These are phyloP conservation scores for Lactarius evosmus DNA, from an alignment of 768 basidiomycete species.

Conservation along the genomic window DNA sequence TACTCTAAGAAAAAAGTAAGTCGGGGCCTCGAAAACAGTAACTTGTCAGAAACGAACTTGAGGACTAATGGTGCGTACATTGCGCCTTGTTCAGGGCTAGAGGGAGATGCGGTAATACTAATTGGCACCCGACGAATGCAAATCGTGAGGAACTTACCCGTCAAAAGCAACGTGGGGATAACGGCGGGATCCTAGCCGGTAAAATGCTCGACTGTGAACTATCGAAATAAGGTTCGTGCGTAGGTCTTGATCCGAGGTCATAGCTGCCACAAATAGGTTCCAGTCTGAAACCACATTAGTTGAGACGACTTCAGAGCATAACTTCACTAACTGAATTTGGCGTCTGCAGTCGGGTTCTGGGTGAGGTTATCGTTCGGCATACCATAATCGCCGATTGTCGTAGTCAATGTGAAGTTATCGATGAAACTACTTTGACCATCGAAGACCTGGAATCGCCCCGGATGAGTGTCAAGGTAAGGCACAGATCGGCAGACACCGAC, in stretches of 20 bases:
- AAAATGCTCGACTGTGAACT: conserved; percentile 10
- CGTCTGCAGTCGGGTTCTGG: no score
- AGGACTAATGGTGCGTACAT: conserved; percentile 29
- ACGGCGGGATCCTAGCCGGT: neutral
- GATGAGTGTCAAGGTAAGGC: neutral
- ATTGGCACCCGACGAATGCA: neutral
- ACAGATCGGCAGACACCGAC: conserved; percentile 6
- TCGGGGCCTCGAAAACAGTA: neutral
- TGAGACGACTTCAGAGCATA: neutral
- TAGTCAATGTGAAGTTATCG: neutral
- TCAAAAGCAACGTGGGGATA: no score
- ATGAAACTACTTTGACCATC: conserved; percentile 10
- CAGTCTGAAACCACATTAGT: conserved; percentile 11
- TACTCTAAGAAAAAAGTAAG: neutral
- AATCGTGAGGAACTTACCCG: conserved; percentile 12
- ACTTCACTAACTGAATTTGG: neutral
- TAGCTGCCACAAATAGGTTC: conserved; percentile 20
- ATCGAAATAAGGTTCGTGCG: conserved; percentile 14
- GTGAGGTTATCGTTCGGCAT: conserved; percentile 7
- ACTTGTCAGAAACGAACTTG: conserved; percentile 18
- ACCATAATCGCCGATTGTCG: conserved; percentile 9
- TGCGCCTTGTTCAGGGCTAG: conserved; percentile 29
- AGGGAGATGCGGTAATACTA: neutral
- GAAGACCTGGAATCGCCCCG: conserved; percentile 12
- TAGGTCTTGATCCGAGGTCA: neutral